Evolutionary conservation across 208 protist species (phyloP).

Genomic region (Trypanosoma platydactyli): DNA sequence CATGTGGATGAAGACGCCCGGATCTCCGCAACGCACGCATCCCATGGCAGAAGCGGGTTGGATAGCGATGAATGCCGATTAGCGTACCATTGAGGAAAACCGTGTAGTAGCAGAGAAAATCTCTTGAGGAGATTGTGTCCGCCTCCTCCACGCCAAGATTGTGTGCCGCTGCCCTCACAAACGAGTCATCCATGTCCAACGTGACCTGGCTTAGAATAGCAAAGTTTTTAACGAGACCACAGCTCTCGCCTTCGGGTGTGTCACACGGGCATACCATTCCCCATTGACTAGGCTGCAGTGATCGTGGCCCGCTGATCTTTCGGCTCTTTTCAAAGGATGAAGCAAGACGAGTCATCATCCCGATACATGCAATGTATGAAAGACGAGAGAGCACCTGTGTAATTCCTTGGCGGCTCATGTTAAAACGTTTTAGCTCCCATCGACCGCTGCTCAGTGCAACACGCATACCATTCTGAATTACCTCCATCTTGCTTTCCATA

Average conservation of each 20-base stretch:
- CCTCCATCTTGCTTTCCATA: slow-evolving; percentile 93
- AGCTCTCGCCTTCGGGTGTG: slow-evolving; percentile 98
- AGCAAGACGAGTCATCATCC: slow-evolving; percentile 99
- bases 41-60: slow-evolving; percentile 69
- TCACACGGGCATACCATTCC: slow-evolving; percentile 99
- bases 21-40: slow-evolving; percentile 73
- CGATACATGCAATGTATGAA: slow-evolving; percentile 98
- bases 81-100: slow-evolving; percentile 86
- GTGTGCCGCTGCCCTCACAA: slow-evolving; percentile 68
- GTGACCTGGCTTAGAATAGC: slow-evolving; percentile 98
- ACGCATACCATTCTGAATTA: slow-evolving; percentile 97
- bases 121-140: slow-evolving; percentile 64
- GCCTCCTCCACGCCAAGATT: slow-evolving; percentile 86
- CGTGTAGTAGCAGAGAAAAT: slow-evolving; percentile 72
- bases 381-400: slow-evolving; percentile 98
- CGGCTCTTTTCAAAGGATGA: slow-evolving; percentile 99
- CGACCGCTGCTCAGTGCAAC: slow-evolving; percentile 97
- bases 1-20: slow-evolving; percentile 82
- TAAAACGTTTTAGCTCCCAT: slow-evolving; percentile 98
- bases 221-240: slow-evolving; percentile 99
- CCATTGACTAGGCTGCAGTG: slow-evolving; percentile 98
- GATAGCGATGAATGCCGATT: slow-evolving; percentile 88
- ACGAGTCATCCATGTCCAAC: slow-evolving; percentile 93
- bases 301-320: slow-evolving; percentile 96
- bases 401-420: slow-evolving; percentile 95